Evolutionary conservation across 2,329 filamentous ascomycete species (phyloP).

Genomic region (Sporothrix brunneoviolacea): DNA sequence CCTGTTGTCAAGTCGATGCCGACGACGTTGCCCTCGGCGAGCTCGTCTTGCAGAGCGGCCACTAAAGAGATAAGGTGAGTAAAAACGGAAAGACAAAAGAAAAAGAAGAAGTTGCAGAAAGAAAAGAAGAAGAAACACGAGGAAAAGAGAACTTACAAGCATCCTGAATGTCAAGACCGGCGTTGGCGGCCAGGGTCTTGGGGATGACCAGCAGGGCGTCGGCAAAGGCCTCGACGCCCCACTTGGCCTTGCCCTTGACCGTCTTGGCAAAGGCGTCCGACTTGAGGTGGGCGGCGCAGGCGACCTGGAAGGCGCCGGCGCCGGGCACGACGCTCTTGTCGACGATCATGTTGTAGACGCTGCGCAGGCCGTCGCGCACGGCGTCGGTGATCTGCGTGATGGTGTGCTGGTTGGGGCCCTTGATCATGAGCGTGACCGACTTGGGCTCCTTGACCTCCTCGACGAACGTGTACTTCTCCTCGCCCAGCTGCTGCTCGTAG

Average conservation of each 20-base stretch:
- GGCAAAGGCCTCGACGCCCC: constrained; percentile 88
- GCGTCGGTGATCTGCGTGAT: constrained; percentile 96
- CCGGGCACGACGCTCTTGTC: constrained; percentile 92
- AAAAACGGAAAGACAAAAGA: neutral
- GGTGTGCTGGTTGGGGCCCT: constrained; percentile 93
- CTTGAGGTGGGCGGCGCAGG: constrained; percentile 79
- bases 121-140: neutral
- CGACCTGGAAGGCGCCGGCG: constrained; percentile 91
- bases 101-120: constrained; percentile 7
- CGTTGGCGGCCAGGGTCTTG: constrained; percentile 94
- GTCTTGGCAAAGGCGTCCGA: constrained; percentile 81
- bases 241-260: constrained; percentile 97
- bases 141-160: constrained; percentile 56
- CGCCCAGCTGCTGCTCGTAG: constrained; percentile 93
- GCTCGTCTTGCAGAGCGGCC: constrained; percentile 79
- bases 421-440: constrained; percentile 95
- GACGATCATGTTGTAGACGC: constrained; percentile 99
- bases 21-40: constrained; percentile 74
- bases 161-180: constrained; percentile 94
- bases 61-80: constrained; percentile 53
- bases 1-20: constrained; percentile 83
- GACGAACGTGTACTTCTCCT: constrained; percentile 98
- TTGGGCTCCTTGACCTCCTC: constrained; percentile 99
- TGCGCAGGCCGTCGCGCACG: constrained; percentile 87
- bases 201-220: constrained; percentile 93